Percentiles rank a stretch among this genome's conserved stretches.
These are phyloP conservation scores for Aspergillus hiratsukae DNA, from an alignment of 2,329 filamentous ascomycete genomes.

Conservation along the genomic window DNA sequence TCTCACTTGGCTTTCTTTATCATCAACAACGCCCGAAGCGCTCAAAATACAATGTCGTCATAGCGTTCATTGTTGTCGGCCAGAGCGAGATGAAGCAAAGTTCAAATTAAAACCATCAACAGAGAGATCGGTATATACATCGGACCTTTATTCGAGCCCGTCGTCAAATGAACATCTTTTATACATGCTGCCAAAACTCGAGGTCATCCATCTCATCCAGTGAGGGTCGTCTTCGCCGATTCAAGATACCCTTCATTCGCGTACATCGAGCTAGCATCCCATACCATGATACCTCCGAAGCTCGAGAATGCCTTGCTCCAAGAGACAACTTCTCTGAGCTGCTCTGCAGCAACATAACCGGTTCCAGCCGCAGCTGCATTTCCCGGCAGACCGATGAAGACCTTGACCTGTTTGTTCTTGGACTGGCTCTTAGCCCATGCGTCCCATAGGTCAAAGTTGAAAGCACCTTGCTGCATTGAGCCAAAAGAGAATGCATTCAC, in stretches of 20 bases:
- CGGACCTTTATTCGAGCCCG: neutral
- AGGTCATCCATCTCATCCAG: neutral
- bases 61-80: neutral
- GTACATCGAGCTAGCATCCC: slow-evolving; percentile 61
- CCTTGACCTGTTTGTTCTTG: slow-evolving; percentile 56
- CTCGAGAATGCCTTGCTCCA: slow-evolving; percentile 54
- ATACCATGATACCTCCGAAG: slow-evolving; percentile 67
- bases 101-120: neutral
- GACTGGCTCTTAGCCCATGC: slow-evolving; percentile 57
- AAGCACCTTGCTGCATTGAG: slow-evolving; percentile 46
- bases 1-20: neutral
- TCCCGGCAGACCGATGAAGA: slow-evolving; percentile 59
- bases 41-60: neutral
- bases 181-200: neutral
- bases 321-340: slow-evolving; percentile 48
- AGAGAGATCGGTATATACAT: neutral
- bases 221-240: slow-evolving; percentile 34
- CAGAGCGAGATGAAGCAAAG: neutral
- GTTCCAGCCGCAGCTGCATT: slow-evolving; percentile 49
- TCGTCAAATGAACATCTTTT: neutral
- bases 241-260: slow-evolving; percentile 55
- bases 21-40: neutral
- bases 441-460: slow-evolving; percentile 63
- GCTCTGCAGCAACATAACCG: slow-evolving; percentile 50
- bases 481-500: slow-evolving; percentile 49